A percentile compares a stretch with the other conserved stretches of the same genome.
Evolutionary conservation across 2,329 filamentous ascomycete genomes (phyloP).

Genomic region (Spiromastix sp.): DNA sequence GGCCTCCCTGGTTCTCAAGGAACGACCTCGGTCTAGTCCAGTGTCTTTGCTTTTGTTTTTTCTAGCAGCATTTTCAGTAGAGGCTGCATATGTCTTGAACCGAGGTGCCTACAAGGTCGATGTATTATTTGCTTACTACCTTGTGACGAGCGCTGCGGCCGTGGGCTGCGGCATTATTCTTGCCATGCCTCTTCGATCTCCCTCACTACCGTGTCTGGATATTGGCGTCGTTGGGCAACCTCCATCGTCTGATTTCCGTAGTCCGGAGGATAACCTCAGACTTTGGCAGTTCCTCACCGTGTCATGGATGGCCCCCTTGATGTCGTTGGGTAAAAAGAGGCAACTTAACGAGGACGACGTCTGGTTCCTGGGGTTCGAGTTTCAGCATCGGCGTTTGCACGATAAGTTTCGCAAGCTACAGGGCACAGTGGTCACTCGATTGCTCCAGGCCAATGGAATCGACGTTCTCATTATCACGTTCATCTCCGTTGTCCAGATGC

Average conservation of each 20-base stretch:
- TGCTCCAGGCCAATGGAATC: constrained; percentile 66
- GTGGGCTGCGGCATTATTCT: constrained; percentile 45
- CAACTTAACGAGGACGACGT: constrained; percentile 71
- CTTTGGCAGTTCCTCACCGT: constrained; percentile 79
- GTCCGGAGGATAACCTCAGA: constrained; percentile 68
- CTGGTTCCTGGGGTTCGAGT: constrained; percentile 69
- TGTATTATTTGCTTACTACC: constrained; percentile 15
- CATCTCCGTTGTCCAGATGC: constrained; percentile 55
- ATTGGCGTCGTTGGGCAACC: constrained; percentile 50
- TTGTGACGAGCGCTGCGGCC: constrained; percentile 32
- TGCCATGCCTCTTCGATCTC: constrained; percentile 60
- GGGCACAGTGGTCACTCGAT: constrained; percentile 60
- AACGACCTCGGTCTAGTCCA: constrained; percentile 33
- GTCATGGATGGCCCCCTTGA: constrained; percentile 70
- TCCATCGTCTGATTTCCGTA: constrained; percentile 53
- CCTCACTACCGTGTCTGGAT: constrained; percentile 39
- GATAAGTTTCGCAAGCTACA: constrained; percentile 60
- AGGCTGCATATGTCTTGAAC: constrained; percentile 23
- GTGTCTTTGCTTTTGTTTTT: constrained; percentile 28
- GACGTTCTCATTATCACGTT: constrained; percentile 60
- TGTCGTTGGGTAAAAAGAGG: constrained; percentile 50
- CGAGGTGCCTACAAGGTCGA: constrained; percentile 11
- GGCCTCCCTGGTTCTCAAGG: constrained; percentile 24
- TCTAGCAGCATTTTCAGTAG: constrained; percentile 16
- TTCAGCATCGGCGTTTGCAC: constrained; percentile 69